phyloP scores from a whole-genome alignment of 306 rosid species.

The Sesbania bispinosa region DNA sequence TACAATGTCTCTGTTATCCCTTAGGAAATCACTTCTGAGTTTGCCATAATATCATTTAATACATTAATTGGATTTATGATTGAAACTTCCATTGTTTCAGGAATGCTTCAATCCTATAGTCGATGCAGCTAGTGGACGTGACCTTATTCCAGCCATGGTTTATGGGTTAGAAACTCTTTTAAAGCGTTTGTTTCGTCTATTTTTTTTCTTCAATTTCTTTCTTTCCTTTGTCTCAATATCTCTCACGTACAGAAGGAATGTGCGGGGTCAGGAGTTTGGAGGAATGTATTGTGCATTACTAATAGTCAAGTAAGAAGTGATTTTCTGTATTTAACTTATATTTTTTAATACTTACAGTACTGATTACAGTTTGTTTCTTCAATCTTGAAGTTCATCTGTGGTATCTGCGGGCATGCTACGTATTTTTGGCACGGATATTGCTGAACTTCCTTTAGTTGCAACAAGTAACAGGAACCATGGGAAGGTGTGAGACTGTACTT shows the following conservation, averaged over 20 bases:
- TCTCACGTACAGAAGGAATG: conserved; percentile 59
- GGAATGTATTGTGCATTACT: conserved; percentile 91
- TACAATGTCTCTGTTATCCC: conserved; percentile 14
- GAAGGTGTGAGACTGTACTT: conserved; percentile 47
- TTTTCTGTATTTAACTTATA: conserved; percentile 7
- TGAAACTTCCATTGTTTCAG: conserved; percentile 42
- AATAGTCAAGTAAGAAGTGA: conserved; percentile 68
- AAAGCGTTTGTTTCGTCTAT: conserved; percentile 18
- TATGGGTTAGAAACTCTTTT: conserved; percentile 63
- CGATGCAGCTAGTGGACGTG: conserved; percentile 76
- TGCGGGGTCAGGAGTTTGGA: conserved; percentile 88
- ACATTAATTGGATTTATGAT: neutral
- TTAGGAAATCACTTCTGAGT: neutral
- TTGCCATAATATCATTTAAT: neutral
- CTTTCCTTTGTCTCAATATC: neutral
- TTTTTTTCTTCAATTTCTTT: neutral
- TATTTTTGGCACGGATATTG: conserved; percentile 80
- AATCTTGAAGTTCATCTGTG: conserved; percentile 74
- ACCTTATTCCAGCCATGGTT: conserved; percentile 97
- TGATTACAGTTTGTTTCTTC: conserved; percentile 24
- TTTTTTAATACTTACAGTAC: conserved; percentile 10
- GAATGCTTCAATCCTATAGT: conserved; percentile 93
- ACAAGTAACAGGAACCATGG: conserved; percentile 81
- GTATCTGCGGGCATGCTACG: conserved; percentile 87
- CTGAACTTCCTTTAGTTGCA: conserved; percentile 96